Base-by-base conservation (phyloP, 805 yeast genomes). In the Teunomyces panamensis region DNA sequence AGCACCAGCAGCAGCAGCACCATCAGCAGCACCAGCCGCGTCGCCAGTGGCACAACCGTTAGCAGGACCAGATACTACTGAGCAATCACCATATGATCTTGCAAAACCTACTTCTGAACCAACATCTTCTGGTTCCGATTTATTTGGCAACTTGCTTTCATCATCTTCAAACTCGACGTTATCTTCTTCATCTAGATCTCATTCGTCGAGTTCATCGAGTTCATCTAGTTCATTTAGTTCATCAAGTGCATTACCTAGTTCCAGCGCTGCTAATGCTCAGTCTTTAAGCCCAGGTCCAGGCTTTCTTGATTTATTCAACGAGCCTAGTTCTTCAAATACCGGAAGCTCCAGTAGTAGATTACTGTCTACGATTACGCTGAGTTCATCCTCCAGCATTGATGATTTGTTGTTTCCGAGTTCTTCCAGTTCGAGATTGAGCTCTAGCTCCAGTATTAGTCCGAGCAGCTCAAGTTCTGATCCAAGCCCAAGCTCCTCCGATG, bases 1-100 rank as follows among this genome's bases (percentile, higher is more conserved):
- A 26, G 47, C 49, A 9, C 30, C 44, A 28, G 43, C 50, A 49
- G 33, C 48, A 2, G 30, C 51, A n/a, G 30, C 51, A 14, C 28
- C 44, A 3, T 32, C 51, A 20, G 30, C 45, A 14, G 16, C 20
- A 37, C 6, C 24, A 4, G 24, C 24, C 24, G 24, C 24, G 1
- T 20, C 24, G 6, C 24, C 24, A 20, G 24, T 20, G 24, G 24
- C 24, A 20, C 24, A 20, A 20, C 43, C 43, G 13, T 27, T 36
- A 43, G 29, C 50, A 24, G 39, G 39, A 16, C 28, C 47, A 5
- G 43, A 32, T 13, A 16, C n/a, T 7, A 6, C 34, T 4, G 17
- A 32, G 9, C 16, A 9, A 32, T 3, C 11, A 6, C 34, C 13
- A 32, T 9, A 8, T n/a, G 17, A 13, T 32, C 14, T 16, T 7